These are phyloP conservation scores for Amylocarpus encephaloides DNA, from an alignment of 2,329 filamentous ascomycete species.

Conservation along the genomic window DNA sequence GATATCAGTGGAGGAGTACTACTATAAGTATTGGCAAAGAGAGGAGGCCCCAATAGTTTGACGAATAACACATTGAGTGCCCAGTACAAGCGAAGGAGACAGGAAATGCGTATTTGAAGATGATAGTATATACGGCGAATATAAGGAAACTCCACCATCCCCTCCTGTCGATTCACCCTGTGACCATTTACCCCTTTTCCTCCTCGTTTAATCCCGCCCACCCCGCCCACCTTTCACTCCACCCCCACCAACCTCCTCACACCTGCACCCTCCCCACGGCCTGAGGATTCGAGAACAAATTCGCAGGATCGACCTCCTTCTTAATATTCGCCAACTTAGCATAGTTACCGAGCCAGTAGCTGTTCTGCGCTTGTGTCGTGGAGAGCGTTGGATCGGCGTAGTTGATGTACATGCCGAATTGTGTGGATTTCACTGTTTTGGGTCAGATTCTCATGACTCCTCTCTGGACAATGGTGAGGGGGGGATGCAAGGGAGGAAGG, in stretches of 20 bases:
- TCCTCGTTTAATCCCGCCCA: too few relatives aligned
- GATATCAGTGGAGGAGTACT: too few relatives aligned
- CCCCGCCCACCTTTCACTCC: too few relatives aligned
- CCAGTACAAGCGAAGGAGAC: too few relatives aligned
- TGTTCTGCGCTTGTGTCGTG: slow-evolving; percentile 7
- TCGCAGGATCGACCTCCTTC: slow-evolving; percentile 9
- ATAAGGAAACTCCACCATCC: too few relatives aligned
- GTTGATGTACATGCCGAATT: slow-evolving; percentile 18
- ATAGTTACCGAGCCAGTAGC: slow-evolving; percentile 16
- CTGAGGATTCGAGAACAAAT: slow-evolving; percentile 17
- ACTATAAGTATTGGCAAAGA: too few relatives aligned
- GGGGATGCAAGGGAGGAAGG: neutral
- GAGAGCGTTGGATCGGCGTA: slow-evolving; percentile 17
- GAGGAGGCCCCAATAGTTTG: too few relatives aligned
- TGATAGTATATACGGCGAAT: too few relatives aligned
- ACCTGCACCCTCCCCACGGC: slow-evolving; percentile 2
- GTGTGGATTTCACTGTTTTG: slow-evolving; percentile 3
- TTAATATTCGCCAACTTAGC: slow-evolving; percentile 11
- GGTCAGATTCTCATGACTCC: neutral
- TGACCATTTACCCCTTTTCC: too few relatives aligned
- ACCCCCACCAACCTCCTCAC: neutral
- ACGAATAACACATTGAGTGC: too few relatives aligned
- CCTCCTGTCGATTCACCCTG: too few relatives aligned
- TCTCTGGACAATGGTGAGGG: neutral
- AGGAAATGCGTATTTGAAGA: too few relatives aligned